Percentiles rank a stretch among this genome's conserved stretches.
These are phyloP conservation scores for Penicillium concentricum DNA, from an alignment of 2,329 filamentous ascomycete species.

Conservation along the genomic window DNA sequence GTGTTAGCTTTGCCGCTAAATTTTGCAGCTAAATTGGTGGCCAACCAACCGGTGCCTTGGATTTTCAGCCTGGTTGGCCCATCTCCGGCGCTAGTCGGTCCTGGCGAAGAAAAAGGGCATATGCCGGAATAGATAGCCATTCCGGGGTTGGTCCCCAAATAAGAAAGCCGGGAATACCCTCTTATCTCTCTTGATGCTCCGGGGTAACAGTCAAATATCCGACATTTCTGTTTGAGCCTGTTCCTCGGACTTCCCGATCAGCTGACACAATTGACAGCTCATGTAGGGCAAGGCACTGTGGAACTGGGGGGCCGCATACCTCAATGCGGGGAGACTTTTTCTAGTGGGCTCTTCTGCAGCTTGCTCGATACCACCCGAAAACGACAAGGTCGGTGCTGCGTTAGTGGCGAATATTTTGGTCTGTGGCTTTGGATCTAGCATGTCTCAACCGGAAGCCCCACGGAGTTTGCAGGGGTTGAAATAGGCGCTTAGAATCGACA, in stretches of 20 bases:
- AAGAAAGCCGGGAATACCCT: neutral
- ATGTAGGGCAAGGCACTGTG: neutral
- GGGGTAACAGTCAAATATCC: neutral
- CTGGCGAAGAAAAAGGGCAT: neutral
- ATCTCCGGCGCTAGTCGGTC: neutral
- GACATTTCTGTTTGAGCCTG: neutral
- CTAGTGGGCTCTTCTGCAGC: neutral
- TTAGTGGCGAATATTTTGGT: neutral
- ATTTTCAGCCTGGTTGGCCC: neutral
- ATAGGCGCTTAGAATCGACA: neutral
- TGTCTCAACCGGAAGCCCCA: slow-evolving; percentile 3
- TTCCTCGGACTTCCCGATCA: neutral
- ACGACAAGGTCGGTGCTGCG: neutral
- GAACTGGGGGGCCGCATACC: neutral
- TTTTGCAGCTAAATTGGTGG: neutral
- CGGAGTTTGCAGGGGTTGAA: neutral
- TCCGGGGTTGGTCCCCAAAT: neutral
- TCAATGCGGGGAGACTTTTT: neutral
- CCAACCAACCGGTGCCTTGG: neutral
- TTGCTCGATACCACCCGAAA: neutral
- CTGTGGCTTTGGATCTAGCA: neutral
- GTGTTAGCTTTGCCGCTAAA: neutral
- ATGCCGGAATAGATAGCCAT: neutral
- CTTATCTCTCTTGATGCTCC: neutral
- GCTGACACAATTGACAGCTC: neutral